A percentile compares a stretch with the other conserved stretches of the same genome.
phyloP scores from a whole-genome alignment of 192 early-diverging fungal genomes.

The Lobosporangium transversale region DNA sequence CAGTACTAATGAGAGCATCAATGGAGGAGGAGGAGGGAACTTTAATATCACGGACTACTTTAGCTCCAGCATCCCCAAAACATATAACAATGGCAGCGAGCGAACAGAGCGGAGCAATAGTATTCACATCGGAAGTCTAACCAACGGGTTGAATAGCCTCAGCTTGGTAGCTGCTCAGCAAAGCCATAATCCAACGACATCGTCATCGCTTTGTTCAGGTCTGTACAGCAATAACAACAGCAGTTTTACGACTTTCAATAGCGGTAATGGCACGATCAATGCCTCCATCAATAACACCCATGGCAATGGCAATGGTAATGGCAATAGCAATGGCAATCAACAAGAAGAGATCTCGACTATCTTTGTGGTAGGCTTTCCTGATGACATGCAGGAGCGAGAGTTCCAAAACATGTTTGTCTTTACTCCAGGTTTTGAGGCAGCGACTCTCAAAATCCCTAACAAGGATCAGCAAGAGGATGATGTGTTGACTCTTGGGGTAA shows the following conservation, averaged over 20 bases:
- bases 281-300: constrained; percentile 3
- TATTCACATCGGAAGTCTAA: constrained; percentile 49
- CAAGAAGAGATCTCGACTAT: constrained; percentile 97
- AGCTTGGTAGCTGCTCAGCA: constrained; percentile 30
- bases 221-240: constrained; percentile 31
- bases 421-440: constrained; percentile 96
- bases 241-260: no score
- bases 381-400: constrained; percentile 98
- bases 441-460: constrained; percentile 92
- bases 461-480: constrained; percentile 70
- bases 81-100: constrained; percentile 8
- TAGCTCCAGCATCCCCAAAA: constrained; percentile 44
- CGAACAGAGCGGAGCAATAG: constrained; percentile 17
- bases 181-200: constrained; percentile 13
- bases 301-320: background rate
- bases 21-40: background rate
- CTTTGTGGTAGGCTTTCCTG: constrained; percentile 99
- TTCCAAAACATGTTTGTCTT: constrained; percentile 99
- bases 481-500: constrained; percentile 56
- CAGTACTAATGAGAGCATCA: constrained; percentile 1
- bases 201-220: constrained; percentile 30
- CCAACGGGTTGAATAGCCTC: constrained; percentile 25
- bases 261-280: constrained; percentile 5
- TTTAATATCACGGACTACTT: constrained; percentile 32
- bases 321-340: constrained; percentile 1